Percentiles rank a stretch among this genome's conserved stretches.
Conservation (phyloP, 139 green algal genomes). For the Haematococcus lacustris region DNA sequence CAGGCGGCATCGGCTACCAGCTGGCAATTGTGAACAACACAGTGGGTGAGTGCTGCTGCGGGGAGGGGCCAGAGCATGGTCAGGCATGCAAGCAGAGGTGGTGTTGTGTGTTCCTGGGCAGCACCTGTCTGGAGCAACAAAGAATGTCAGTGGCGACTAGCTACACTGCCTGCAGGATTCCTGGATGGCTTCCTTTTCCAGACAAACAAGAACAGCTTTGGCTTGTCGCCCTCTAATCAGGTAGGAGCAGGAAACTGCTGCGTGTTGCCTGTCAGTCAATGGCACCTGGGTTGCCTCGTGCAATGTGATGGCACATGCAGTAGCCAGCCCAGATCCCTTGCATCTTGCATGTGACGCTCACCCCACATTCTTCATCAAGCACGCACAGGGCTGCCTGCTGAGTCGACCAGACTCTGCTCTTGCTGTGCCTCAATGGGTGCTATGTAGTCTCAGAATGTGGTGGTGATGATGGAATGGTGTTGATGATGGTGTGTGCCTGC, state of each 20-base stretch:
- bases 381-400: too few relatives aligned
- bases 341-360: too few relatives aligned
- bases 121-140: too few relatives aligned
- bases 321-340: background rate
- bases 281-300: background rate
- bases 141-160: too few relatives aligned
- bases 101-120: too few relatives aligned
- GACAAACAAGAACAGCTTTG: slow-evolving; percentile 91
- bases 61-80: too few relatives aligned
- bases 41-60: slow-evolving; percentile 58
- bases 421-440: too few relatives aligned
- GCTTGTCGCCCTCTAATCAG: slow-evolving; percentile 63
- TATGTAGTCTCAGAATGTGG: too few relatives aligned
- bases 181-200: slow-evolving; percentile 90
- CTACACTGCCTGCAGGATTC: background rate
- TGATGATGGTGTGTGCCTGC: slow-evolving; percentile 4
- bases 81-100: too few relatives aligned
- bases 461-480: too few relatives aligned
- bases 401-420: too few relatives aligned
- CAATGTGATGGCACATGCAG: slow-evolving; percentile 2
- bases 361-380: too few relatives aligned
- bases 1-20: slow-evolving; percentile 49
- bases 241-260: background rate
- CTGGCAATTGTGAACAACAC: slow-evolving; percentile 72
- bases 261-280: background rate